Base-by-base conservation (phyloP, 1,284 basidiomycete species). In the Ganoderma boninense region DNA sequence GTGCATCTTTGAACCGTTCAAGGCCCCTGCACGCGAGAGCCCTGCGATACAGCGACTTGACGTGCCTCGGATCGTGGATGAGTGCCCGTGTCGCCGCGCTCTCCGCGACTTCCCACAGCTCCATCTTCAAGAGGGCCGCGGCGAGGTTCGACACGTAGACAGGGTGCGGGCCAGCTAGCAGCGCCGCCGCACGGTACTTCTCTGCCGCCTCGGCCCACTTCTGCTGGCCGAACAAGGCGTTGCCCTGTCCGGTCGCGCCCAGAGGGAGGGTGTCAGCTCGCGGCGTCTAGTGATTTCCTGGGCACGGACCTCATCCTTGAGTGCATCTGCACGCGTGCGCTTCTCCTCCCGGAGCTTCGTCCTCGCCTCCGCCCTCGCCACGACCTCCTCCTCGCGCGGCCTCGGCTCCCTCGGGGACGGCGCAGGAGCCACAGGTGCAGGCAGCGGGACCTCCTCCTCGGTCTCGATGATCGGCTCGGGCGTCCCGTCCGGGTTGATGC, bases 31-130 rank as follows among this genome's bases (percentile, higher is more conserved):
- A 77, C 3, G 86, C 84, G 0, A 84, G 71, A 8, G 83, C 86
- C 44, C 87, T 78, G 11, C 83, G 76, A 70, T 83, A 86, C 6
- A 86, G 80, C 10, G 85, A 85, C 69, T 84, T 84, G 18, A 82
- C 66, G 38, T 80, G 80, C 71, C 79, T 80, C 1, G 85, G 85
- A 61, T 86, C 82, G 35, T 82, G 77, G 3, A 78, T 73, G n/a
- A 87, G 77, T 0, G 85, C 85, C 18, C 81, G 77, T 1, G 80
- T 81, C 5, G 86, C 84, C 5, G 82, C 81, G 49, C 80, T 77
- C 16, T 84, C 84, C 1, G 86, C 86, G 62, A 83, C 77, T 59
- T 81, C 81, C 74, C 83, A 85, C 13, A 78, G 75, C 70, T 82
- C 74, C 7, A 84, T 72, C 72, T 86, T 85, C 0, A 86, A 70